Conservation (phyloP, 108 stramenopile species). For the Nitzschia sp. region DNA sequence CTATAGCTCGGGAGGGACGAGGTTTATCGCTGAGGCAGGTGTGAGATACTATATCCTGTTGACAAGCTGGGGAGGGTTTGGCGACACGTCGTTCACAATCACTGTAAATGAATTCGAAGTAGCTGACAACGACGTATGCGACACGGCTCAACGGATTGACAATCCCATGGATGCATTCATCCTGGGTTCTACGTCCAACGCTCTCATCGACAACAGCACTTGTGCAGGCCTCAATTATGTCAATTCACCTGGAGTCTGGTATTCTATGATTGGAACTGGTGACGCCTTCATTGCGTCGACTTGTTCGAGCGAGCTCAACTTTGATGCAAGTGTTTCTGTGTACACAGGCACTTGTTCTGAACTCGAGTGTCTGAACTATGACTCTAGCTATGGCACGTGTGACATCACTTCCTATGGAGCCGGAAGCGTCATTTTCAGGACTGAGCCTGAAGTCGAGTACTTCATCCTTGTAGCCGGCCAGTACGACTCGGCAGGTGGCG, state of each 20-base stretch:
- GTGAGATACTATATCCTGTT: conserved; percentile 10
- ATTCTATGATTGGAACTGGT: conserved; percentile 26
- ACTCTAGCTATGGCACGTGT: conserved; percentile 5
- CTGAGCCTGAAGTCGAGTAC: conserved; percentile 22
- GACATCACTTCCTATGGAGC: conserved; percentile 8
- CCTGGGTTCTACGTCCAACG: background rate
- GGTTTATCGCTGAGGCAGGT: conserved; percentile 13
- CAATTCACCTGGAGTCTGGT: conserved; percentile 27
- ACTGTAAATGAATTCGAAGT: background rate
- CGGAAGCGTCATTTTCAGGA: conserved; percentile 8
- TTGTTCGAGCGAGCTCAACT: conserved; percentile 9
- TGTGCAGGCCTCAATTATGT: background rate
- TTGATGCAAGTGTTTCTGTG: conserved; percentile 25
- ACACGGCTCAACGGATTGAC: background rate
- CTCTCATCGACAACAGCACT: background rate
- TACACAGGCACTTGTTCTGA: conserved; percentile 24
- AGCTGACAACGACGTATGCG: conserved; percentile 8
- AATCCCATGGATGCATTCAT: background rate
- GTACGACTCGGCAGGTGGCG: conserved; percentile 1
- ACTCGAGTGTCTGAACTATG: conserved; percentile 23
- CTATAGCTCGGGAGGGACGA: background rate
- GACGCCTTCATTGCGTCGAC: conserved; percentile 19
- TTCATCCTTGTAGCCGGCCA: conserved; percentile 25
- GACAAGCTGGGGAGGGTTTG: background rate
- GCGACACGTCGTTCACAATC: background rate